These are phyloP conservation scores for Colletotrichum tropicale DNA, from an alignment of 2,329 filamentous ascomycete species.

Conservation along the genomic window DNA sequence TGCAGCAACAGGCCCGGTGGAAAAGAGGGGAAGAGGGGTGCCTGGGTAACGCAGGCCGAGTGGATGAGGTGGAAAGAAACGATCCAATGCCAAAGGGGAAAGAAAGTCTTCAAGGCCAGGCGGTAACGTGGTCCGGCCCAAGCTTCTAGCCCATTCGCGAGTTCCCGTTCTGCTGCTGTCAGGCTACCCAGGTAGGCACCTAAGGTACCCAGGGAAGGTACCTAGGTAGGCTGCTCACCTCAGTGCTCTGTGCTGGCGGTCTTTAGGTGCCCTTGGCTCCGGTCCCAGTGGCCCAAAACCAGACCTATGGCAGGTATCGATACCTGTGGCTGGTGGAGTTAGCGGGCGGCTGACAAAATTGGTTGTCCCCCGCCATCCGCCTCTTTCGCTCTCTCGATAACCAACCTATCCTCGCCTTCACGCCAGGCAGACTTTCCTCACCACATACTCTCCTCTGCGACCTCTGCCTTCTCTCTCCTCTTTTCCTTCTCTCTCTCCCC, in stretches of 20 bases:
- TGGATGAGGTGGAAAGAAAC: neutral
- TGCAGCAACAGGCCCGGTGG: neutral
- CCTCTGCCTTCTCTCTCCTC: neutral
- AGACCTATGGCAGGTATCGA: slow-evolving; percentile 15
- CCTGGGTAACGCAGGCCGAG: neutral
- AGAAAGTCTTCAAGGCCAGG: neutral
- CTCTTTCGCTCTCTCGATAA: slow-evolving; percentile 20
- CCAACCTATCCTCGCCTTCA: slow-evolving; percentile 17
- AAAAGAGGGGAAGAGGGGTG: slow-evolving; percentile 15
- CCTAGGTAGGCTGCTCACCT: neutral
- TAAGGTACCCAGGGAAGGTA: neutral
- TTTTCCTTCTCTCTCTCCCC: neutral
- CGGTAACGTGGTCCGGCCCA: neutral
- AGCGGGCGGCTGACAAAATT: slow-evolving; percentile 25
- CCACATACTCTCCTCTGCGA: neutral
- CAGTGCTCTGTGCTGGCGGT: neutral
- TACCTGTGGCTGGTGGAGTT: slow-evolving; percentile 23
- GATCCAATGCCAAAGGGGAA: neutral
- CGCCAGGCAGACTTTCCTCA: slow-evolving; percentile 16
- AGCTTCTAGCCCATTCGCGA: neutral
- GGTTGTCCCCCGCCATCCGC: slow-evolving; percentile 24
- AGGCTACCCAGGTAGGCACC: neutral
- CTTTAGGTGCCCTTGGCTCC: neutral
- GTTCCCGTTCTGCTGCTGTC: neutral
- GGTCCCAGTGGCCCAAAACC: neutral